Base-by-base conservation (phyloP, 2,329 filamentous ascomycete genomes). In the Huntiella abstrusa region DNA sequence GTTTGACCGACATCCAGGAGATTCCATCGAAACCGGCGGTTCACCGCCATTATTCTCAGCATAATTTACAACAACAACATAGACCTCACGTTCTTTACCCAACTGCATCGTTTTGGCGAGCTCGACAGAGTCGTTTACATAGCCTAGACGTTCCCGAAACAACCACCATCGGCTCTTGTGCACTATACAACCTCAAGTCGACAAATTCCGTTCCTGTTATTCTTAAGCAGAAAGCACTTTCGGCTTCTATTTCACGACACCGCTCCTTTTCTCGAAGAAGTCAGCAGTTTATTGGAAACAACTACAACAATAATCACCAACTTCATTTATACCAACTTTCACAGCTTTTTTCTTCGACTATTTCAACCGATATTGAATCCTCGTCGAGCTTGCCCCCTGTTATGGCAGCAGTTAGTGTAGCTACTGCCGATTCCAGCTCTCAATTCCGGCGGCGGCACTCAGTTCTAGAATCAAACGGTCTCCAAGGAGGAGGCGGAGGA, bases 401-500 rank as follows among this genome's bases (percentile, higher is more conserved):
- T 40, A 46, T 49, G 44, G 44, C 45, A 33, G 35, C 44, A 10
- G 44, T 47, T 35, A 44, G 35, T 35, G 44, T 43, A 43, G 44
- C 36, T 32, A 39, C 48, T 15, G 36, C 22, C 22, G 22, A 28
- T 28, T 33, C 41, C 15, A 34, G 19, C 19, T 37, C 45, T 34
- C 34, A 49, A 43, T 49, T 47, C 40, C 48, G 41, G 36, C 44
- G 41, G 22, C 35, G 48, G 37, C 44, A 46, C 38, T 49, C 48
- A 35, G 44, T 49, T 35, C 22, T 49, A n/a, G 44, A 49, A 28
- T 28, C 22, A 28, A 28, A 28, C 22, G 22, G 22, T 28, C 2
- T 28, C 1, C 3, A 1, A 28, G 22, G 22, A 28, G 22, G 22
- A 7, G 22, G 22, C 8, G 22, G 22, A 28, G 22, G 22, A 7